These are phyloP conservation scores for Clitoria ternatea DNA, from an alignment of 306 rosid species.

Conservation along the genomic window DNA sequence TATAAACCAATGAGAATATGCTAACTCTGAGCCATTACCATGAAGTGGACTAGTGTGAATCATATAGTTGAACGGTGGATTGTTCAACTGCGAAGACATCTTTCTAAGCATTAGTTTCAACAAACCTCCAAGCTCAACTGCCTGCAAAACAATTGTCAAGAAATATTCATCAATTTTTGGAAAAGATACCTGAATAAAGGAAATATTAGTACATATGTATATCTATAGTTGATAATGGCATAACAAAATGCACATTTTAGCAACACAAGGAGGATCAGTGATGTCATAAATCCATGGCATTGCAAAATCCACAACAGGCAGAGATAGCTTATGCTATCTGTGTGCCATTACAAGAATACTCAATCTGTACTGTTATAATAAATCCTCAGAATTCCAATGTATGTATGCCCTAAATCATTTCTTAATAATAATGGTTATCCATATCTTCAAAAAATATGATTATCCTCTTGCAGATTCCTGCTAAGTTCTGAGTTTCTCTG, in stretches of 20 bases:
- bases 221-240: conserved; percentile 2
- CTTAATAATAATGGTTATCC: background rate
- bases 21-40: conserved; percentile 36
- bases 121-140: conserved; percentile 73
- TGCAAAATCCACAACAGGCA: background rate
- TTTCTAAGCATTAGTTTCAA: conserved; percentile 63
- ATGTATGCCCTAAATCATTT: background rate
- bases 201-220: background rate
- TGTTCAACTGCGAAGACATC: conserved; percentile 68
- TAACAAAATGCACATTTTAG: background rate
- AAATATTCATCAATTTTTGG: background rate
- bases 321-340: background rate
- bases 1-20: conserved; percentile 70
- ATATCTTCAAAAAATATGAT: background rate
- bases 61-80: conserved; percentile 81
- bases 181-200: background rate
- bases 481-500: background rate
- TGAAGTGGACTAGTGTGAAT: conserved; percentile 62
- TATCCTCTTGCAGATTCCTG: background rate
- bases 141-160: conserved; percentile 41
- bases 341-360: background rate
- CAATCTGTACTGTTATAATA: background rate
- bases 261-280: background rate
- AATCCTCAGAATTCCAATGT: background rate
- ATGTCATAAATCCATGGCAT: background rate